Percentiles rank a stretch among this genome's conserved stretches.
Conservation (phyloP, 2,329 filamentous ascomycete genomes). For the Zopfia rhizophila region DNA sequence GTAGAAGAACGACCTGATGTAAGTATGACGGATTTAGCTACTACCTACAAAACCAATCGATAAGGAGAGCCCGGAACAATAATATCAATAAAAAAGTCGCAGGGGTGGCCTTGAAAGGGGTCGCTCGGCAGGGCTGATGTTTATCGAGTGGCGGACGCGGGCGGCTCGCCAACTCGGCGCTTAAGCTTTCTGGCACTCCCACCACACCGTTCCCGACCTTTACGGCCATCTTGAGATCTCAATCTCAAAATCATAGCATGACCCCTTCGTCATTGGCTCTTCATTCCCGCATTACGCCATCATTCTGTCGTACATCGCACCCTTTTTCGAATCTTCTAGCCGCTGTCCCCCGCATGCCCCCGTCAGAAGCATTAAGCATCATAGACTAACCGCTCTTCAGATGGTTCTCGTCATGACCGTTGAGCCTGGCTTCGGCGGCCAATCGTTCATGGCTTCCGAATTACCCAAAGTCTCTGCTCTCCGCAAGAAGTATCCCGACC, state of each 20-base stretch:
- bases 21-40: slow-evolving; percentile 53
- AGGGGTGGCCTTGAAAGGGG: slow-evolving; percentile 23
- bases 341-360: slow-evolving; percentile 21
- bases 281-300: slow-evolving; percentile 2
- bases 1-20: slow-evolving; percentile 88
- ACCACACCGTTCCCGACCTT: slow-evolving; percentile 24
- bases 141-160: slow-evolving; percentile 30
- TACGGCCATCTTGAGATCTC: slow-evolving; percentile 27
- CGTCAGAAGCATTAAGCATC: slow-evolving; percentile 22
- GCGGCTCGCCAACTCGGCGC: slow-evolving; percentile 44
- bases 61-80: slow-evolving; percentile 21
- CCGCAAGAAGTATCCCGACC: slow-evolving; percentile 82
- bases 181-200: slow-evolving; percentile 38
- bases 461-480: slow-evolving; percentile 92
- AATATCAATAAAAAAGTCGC: slow-evolving; percentile 25
- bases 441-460: slow-evolving; percentile 98
- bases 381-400: slow-evolving; percentile 58
- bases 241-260: not conserved
- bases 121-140: slow-evolving; percentile 26
- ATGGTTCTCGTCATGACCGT: slow-evolving; percentile 99
- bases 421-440: slow-evolving; percentile 94
- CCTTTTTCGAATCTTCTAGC: slow-evolving; percentile 20
- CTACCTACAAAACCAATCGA: slow-evolving; percentile 20
- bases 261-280: slow-evolving; percentile 20
- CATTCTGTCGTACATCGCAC: slow-evolving; percentile 13